A percentile compares a stretch with the other conserved stretches of the same genome.
Conservation (phyloP, 176 grass and related monocot species). For the Rhynchospora tenuis region DNA sequence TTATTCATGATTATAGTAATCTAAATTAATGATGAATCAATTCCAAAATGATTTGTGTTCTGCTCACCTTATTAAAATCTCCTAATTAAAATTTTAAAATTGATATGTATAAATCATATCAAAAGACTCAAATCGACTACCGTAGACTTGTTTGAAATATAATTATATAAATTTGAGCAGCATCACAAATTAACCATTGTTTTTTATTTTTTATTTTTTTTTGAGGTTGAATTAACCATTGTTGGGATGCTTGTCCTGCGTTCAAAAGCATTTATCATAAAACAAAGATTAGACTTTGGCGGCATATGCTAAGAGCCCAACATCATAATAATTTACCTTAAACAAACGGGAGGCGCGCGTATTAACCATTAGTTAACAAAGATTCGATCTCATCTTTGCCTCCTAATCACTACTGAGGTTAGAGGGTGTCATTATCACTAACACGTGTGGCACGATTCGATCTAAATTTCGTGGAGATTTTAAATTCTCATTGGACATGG, state of each 20-base stretch:
- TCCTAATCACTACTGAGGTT: not conserved
- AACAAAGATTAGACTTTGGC: not conserved
- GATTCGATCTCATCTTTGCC: slow-evolving; percentile 1
- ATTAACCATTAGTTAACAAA: not conserved
- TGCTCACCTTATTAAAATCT: too few relatives aligned
- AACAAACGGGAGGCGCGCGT: not conserved
- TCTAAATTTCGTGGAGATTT: not conserved
- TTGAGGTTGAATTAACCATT: too few relatives aligned
- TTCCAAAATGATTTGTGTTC: too few relatives aligned
- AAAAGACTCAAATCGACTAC: too few relatives aligned
- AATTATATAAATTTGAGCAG: not conserved
- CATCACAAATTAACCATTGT: not conserved
- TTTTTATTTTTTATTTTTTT: too few relatives aligned
- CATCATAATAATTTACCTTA: not conserved
- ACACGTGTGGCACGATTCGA: not conserved
- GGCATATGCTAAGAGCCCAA: not conserved
- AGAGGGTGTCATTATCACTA: slow-evolving; percentile 17
- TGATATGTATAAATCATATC: too few relatives aligned
- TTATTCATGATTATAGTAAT: too few relatives aligned
- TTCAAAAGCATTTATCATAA: not conserved
- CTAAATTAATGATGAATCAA: too few relatives aligned
- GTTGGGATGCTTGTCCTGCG: not conserved
- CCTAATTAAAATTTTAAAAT: too few relatives aligned
- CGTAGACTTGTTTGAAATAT: too few relatives aligned
- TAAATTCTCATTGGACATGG: not conserved